Conservation (phyloP, 2,329 filamentous ascomycete species). For the Hirsutella rhossiliensis region DNA sequence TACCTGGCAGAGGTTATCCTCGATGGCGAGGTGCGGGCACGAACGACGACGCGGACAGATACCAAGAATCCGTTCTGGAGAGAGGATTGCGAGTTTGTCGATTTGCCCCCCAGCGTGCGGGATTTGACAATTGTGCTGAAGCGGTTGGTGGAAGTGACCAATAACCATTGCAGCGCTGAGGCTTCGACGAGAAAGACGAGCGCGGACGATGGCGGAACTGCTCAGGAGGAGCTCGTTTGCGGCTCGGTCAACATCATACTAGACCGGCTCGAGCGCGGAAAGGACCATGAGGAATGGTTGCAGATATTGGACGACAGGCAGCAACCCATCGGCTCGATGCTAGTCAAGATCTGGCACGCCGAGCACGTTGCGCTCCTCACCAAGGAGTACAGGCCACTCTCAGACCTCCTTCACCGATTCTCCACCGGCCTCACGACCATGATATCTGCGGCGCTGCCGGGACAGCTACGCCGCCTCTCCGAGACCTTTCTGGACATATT, state of each 20-base stretch:
- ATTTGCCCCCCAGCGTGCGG: slow-evolving; percentile 58
- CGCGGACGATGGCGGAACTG: slow-evolving; percentile 7
- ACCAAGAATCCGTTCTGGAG: slow-evolving; percentile 72
- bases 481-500: slow-evolving; percentile 90
- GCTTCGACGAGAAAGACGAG: slow-evolving; percentile 23
- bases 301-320: slow-evolving; percentile 66
- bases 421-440: slow-evolving; percentile 72
- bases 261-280: slow-evolving; percentile 63
- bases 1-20: slow-evolving; percentile 71
- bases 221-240: slow-evolving; percentile 42
- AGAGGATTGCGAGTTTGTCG: slow-evolving; percentile 66
- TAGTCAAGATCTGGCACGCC: slow-evolving; percentile 72
- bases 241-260: slow-evolving; percentile 75
- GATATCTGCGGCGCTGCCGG: slow-evolving; percentile 67
- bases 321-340: slow-evolving; percentile 68
- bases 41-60: slow-evolving; percentile 59
- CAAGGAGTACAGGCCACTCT: slow-evolving; percentile 73
- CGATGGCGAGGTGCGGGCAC: slow-evolving; percentile 66
- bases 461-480: slow-evolving; percentile 66
- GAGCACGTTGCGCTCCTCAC: slow-evolving; percentile 83
- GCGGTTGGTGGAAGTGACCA: slow-evolving; percentile 34
- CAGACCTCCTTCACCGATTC: slow-evolving; percentile 76
- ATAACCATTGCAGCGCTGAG: slow-evolving; percentile 5
- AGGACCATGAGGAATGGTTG: slow-evolving; percentile 81
- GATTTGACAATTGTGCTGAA: slow-evolving; percentile 63